phyloP scores from a whole-genome alignment of 2,329 filamentous ascomycete genomes.

The Penicillium sp. region DNA sequence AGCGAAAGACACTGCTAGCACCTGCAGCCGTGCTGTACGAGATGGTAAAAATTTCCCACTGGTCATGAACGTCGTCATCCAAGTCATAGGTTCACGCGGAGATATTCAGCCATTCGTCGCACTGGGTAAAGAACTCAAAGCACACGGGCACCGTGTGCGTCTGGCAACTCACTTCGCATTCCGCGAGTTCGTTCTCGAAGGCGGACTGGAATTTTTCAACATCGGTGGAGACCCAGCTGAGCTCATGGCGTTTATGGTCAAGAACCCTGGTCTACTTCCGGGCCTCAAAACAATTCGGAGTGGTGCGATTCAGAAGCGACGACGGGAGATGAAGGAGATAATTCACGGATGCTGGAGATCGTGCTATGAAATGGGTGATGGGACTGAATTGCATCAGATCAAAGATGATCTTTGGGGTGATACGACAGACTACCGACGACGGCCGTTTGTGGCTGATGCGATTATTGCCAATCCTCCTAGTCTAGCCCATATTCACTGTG shows the following conservation, averaged over 20 bases:
- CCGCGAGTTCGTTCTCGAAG: constrained; percentile 66
- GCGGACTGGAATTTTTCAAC: constrained; percentile 72
- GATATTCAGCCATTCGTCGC: constrained; percentile 77
- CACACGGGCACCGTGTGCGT: constrained; percentile 71
- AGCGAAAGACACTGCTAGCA: neutral
- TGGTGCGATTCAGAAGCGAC: constrained; percentile 74
- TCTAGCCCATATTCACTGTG: constrained; percentile 77
- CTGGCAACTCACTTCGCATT: constrained; percentile 73
- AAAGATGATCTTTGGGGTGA: constrained; percentile 47
- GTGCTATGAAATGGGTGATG: constrained; percentile 77
- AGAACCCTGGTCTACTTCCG: constrained; percentile 82
- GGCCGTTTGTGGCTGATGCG: constrained; percentile 80
- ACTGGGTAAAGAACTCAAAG: constrained; percentile 64
- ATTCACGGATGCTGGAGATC: constrained; percentile 84
- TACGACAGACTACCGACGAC: constrained; percentile 43
- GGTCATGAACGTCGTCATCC: constrained; percentile 64
- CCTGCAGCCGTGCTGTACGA: neutral
- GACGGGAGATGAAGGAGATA: constrained; percentile 76
- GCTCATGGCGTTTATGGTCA: constrained; percentile 88
- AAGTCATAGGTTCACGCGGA: constrained; percentile 72
- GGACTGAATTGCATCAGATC: constrained; percentile 53
- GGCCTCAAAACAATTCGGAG: constrained; percentile 72
- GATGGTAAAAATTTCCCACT: constrained; percentile 18
- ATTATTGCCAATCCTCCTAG: constrained; percentile 83
- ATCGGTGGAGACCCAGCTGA: constrained; percentile 73